Evolutionary conservation across 164 flowering plant species (phyloP).

Genomic region (Paratinospora sagittata): DNA sequence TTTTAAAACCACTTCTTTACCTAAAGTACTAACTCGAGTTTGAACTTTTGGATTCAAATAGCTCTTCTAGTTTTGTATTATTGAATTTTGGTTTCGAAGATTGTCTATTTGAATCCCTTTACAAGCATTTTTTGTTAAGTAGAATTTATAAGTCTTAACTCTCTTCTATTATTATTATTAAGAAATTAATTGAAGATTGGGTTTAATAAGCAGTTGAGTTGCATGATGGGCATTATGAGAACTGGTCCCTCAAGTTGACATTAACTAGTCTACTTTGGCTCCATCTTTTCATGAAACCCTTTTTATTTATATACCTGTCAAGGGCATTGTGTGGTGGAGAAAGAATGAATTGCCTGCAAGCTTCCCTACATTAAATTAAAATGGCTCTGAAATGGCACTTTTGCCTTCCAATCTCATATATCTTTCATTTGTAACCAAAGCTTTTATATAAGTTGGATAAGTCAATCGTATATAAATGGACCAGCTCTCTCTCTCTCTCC

Average conservation of each 20-base stretch:
- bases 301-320: neutral
- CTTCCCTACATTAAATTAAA: neutral
- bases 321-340: neutral
- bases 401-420: neutral
- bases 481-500: no score
- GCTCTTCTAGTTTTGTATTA: no score
- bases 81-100: no score
- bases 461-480: neutral
- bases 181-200: no score
- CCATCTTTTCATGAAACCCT: neutral
- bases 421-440: neutral
- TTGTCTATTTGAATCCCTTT: no score
- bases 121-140: no score
- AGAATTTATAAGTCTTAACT: no score
- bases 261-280: neutral
- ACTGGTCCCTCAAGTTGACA: constrained; percentile 1
- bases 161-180: no score
- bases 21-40: no score
- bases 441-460: neutral
- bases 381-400: neutral
- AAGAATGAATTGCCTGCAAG: neutral
- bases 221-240: neutral
- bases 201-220: neutral
- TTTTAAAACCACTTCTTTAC: no score
- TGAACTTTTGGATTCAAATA: no score